Percentiles rank a stretch among this genome's conserved stretches.
phyloP scores from a whole-genome alignment of 73 alveolate species.

The Paramecium primaurelia region DNA sequence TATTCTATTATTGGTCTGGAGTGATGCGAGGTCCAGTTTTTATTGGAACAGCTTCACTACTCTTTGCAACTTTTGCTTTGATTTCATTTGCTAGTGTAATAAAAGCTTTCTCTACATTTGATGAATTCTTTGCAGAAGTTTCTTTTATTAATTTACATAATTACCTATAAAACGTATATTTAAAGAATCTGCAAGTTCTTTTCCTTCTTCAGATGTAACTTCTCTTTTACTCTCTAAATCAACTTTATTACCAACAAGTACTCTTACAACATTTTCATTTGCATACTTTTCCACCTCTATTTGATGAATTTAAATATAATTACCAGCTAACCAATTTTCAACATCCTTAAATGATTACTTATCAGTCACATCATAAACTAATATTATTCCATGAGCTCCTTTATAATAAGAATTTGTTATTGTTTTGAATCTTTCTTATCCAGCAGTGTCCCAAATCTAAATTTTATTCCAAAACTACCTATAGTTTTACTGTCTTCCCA shows the following conservation, averaged over 20 bases:
- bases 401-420: constrained; percentile 44
- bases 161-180: constrained; percentile 74
- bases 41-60: not conserved
- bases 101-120: constrained; percentile 61
- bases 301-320: not conserved
- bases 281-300: constrained; percentile 63
- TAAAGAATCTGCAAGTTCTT: constrained; percentile 74
- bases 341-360: constrained; percentile 28
- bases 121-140: constrained; percentile 64
- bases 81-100: constrained; percentile 64
- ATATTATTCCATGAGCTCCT: constrained; percentile 53
- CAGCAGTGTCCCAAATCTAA: constrained; percentile 61
- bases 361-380: constrained; percentile 53
- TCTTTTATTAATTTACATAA: not conserved
- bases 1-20: constrained; percentile 18
- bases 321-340: constrained; percentile 54
- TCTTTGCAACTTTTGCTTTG: constrained; percentile 59
- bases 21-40: not conserved
- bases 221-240: constrained; percentile 76
- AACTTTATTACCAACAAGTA: constrained; percentile 81
- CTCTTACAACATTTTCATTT: constrained; percentile 61
- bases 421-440: constrained; percentile 46
- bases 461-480: not conserved
- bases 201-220: constrained; percentile 78
- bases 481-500: constrained; percentile 23